Conservation (phyloP, 2,329 filamentous ascomycete species). For the Monosporascus sp. region DNA sequence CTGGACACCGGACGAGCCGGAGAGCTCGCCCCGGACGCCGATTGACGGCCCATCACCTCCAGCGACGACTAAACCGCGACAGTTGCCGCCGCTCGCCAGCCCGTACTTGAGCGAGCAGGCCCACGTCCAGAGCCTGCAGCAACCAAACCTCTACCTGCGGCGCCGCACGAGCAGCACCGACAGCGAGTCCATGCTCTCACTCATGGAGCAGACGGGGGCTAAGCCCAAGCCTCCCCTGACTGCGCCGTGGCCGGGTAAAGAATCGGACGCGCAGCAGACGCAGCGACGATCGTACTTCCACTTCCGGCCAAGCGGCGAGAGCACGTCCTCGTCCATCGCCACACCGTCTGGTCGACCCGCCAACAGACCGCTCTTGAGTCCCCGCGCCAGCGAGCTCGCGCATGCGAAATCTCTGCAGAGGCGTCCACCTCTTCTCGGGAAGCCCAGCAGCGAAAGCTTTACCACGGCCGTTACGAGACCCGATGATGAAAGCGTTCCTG, state of each 20-base stretch:
- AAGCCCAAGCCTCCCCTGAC: not conserved
- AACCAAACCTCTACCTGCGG: constrained; percentile 9
- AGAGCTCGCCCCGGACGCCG: constrained; percentile 4
- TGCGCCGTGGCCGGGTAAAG: not conserved
- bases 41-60: not conserved
- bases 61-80: not conserved
- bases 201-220: not conserved
- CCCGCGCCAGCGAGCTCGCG: not conserved
- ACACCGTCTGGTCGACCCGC: not conserved
- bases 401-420: not conserved
- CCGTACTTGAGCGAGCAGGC: constrained; percentile 43
- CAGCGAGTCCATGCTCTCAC: constrained; percentile 2
- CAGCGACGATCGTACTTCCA: not conserved
- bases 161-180: constrained; percentile 3
- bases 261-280: not conserved
- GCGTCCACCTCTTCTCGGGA: not conserved
- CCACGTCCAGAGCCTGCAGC: constrained; percentile 42
- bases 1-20: constrained; percentile 13
- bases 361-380: not conserved
- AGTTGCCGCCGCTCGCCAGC: constrained; percentile 26
- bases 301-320: not conserved
- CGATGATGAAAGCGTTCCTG: not conserved
- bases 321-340: not conserved
- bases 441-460: not conserved
- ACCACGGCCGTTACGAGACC: not conserved